Conservation (phyloP, 805 yeast species). For the Yamadazyma insecticola region DNA sequence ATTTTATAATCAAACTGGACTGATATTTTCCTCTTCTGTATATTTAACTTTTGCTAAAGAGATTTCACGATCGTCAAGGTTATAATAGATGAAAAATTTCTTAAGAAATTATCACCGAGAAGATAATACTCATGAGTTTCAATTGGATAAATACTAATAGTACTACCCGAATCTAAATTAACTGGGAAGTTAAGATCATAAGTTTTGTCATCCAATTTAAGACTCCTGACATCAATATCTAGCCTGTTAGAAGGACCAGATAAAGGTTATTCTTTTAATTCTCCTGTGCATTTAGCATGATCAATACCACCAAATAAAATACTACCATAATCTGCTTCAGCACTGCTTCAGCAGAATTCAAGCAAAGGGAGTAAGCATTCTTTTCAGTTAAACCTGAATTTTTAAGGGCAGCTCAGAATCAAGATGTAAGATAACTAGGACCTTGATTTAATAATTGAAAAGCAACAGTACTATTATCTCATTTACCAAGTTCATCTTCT, state of each 20-base stretch:
- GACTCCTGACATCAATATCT: slow-evolving; percentile 42
- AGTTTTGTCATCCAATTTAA: slow-evolving; percentile 15
- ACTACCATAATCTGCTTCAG: slow-evolving; percentile 17
- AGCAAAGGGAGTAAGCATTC: slow-evolving; percentile 35
- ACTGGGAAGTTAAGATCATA: slow-evolving; percentile 3
- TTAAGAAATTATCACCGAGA: slow-evolving; percentile 63
- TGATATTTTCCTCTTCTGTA: slow-evolving; percentile 28
- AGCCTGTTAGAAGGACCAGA: slow-evolving; percentile 32
- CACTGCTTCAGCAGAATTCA: slow-evolving; percentile 16
- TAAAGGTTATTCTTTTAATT: slow-evolving; percentile 18
- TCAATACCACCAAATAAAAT: slow-evolving; percentile 33
- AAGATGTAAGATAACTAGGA: no score
- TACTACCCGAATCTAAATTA: slow-evolving; percentile 31
- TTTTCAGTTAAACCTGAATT: slow-evolving; percentile 29
- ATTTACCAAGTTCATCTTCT: slow-evolving; percentile 18
- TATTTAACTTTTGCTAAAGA: slow-evolving; percentile 42
- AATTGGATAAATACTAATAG: slow-evolving; percentile 14
- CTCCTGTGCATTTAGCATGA: slow-evolving; percentile 20
- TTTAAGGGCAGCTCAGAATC: slow-evolving; percentile 24
- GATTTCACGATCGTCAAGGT: slow-evolving; percentile 51
- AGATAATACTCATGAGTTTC: neutral
- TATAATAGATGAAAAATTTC: slow-evolving; percentile 63
- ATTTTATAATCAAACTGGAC: slow-evolving; percentile 2
- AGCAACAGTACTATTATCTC: neutral
- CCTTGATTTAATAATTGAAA: neutral